These are phyloP conservation scores for Kurtzmaniella cleridarum DNA, from an alignment of 805 yeast species.

Conservation along the genomic window DNA sequence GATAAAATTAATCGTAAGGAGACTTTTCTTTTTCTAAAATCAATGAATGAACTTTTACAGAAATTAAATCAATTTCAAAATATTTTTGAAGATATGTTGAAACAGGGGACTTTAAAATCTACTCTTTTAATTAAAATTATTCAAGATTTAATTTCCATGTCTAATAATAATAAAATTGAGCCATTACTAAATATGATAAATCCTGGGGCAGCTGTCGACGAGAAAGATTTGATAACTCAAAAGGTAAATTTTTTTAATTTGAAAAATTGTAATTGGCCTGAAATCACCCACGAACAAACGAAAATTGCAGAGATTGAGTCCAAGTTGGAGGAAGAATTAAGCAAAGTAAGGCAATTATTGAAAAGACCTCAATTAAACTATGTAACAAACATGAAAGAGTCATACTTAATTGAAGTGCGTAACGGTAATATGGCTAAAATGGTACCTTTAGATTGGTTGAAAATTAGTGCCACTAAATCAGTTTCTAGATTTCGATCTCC, in stretches of 20 bases:
- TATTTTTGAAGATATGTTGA: constrained; percentile 28
- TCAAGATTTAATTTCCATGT: constrained; percentile 26
- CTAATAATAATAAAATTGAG: constrained; percentile 24
- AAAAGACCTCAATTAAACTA: constrained; percentile 55
- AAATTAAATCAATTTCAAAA: constrained; percentile 27
- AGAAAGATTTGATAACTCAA: constrained; percentile 38
- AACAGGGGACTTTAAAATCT: constrained; percentile 21
- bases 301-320: constrained; percentile 41
- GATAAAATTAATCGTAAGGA: constrained; percentile 28
- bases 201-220: constrained; percentile 44
- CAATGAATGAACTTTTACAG: constrained; percentile 22
- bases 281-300: constrained; percentile 28
- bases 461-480: constrained; percentile 61
- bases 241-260: constrained; percentile 40
- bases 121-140: constrained; percentile 34
- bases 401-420: constrained; percentile 72
- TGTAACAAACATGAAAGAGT: constrained; percentile 55
- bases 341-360: constrained; percentile 36
- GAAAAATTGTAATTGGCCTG: constrained; percentile 27
- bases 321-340: constrained; percentile 50
- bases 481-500: constrained; percentile 76
- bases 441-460: constrained; percentile 74
- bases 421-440: constrained; percentile 46
- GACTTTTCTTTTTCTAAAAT: constrained; percentile 23
- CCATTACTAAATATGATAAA: constrained; percentile 47